phyloP scores from a whole-genome alignment of 2,329 filamentous ascomycete species.

The Gnomoniopsis smithogilvyi region DNA sequence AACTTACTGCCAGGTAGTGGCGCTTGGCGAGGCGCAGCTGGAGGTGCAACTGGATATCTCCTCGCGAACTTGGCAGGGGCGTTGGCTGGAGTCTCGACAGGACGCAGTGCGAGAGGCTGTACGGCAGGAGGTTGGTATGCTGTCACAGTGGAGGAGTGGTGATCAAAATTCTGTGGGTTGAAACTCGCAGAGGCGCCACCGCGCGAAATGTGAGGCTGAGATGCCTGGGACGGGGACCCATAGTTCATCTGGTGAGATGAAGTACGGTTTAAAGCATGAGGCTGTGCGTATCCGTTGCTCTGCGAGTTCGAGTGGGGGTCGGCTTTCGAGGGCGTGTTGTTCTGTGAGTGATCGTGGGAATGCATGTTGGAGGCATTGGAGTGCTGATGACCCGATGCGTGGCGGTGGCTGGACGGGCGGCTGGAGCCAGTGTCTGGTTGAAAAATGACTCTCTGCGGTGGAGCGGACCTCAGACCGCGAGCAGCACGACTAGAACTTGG shows the following conservation, averaged over 20 bases:
- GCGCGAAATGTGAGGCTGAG: slow-evolving; percentile 26
- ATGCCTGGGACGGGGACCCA: slow-evolving; percentile 23
- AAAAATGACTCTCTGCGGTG: slow-evolving; percentile 79
- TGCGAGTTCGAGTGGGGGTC: slow-evolving; percentile 26
- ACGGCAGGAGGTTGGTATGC: slow-evolving; percentile 66
- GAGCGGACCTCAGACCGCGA: slow-evolving; percentile 73
- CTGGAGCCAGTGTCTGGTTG: slow-evolving; percentile 71
- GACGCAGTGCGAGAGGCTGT: slow-evolving; percentile 65
- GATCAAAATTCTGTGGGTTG: slow-evolving; percentile 53
- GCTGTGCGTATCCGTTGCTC: slow-evolving; percentile 10
- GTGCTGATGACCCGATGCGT: slow-evolving; percentile 46
- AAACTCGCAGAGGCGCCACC: slow-evolving; percentile 45
- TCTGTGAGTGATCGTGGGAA: slow-evolving; percentile 15
- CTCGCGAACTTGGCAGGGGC: slow-evolving; percentile 66
- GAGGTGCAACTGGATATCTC: slow-evolving; percentile 41
- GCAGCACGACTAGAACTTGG: slow-evolving; percentile 55
- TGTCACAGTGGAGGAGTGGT: slow-evolving; percentile 58
- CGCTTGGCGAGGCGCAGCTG: slow-evolving; percentile 6
- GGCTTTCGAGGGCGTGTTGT: slow-evolving; percentile 25
- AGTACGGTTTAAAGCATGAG: slow-evolving; percentile 8
- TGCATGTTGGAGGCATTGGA: not conserved
- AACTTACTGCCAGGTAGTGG: slow-evolving; percentile 58
- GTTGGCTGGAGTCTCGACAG: slow-evolving; percentile 72
- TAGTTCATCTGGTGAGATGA: slow-evolving; percentile 13
- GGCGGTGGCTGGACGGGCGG: slow-evolving; percentile 53